phyloP scores from a whole-genome alignment of 192 early-diverging fungal genomes.

The Diversispora eburnea region DNA sequence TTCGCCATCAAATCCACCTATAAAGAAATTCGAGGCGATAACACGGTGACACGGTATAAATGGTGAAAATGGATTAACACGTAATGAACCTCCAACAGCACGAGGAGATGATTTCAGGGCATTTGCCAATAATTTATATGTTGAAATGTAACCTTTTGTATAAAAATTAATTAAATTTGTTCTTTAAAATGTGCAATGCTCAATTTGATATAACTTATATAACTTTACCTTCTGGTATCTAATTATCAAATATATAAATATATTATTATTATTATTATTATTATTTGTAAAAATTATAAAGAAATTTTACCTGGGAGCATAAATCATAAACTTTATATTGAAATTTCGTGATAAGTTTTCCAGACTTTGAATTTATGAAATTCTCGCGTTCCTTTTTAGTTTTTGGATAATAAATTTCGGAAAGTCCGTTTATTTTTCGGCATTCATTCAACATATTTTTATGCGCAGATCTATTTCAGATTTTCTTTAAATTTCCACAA shows the following conservation, averaged over 20 bases:
- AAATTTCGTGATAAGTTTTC: constrained; percentile 7
- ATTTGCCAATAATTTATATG: constrained; percentile 12
- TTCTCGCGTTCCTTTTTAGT: neutral
- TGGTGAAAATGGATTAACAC: constrained; percentile 61
- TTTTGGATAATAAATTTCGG: neutral
- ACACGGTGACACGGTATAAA: constrained; percentile 67
- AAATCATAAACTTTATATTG: constrained; percentile 23
- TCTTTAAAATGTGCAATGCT: too few species aligned
- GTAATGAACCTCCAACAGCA: constrained; percentile 14
- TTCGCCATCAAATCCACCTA: constrained; percentile 49
- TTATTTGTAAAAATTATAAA: neutral
- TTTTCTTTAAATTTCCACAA: too few species aligned
- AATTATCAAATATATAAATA: too few species aligned
- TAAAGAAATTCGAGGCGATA: constrained; percentile 51
- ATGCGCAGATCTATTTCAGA: too few species aligned
- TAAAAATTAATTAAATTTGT: neutral
- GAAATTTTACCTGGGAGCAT: constrained; percentile 11
- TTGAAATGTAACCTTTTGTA: constrained; percentile 21
- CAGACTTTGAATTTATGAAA: constrained; percentile 10
- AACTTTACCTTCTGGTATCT: too few species aligned
- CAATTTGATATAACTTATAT: too few species aligned
- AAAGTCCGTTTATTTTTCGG: neutral
- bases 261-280: neutral
- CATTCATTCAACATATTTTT: too few species aligned
- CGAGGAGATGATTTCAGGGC: constrained; percentile 12